phyloP scores from a whole-genome alignment of 129 eudicot species.

The Lactuca sativa region DNA sequence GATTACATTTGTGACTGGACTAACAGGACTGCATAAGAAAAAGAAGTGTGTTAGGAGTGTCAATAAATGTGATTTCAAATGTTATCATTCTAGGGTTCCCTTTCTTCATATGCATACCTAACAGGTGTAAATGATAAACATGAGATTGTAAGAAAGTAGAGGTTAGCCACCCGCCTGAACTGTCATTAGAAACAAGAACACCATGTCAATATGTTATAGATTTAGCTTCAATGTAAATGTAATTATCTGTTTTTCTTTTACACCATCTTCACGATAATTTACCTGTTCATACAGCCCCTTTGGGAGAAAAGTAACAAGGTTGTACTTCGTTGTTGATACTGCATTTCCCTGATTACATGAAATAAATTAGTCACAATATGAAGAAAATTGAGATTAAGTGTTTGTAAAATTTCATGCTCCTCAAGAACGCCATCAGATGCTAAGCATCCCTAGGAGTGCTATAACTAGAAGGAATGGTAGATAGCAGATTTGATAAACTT shows the following conservation, averaged over 20 bases:
- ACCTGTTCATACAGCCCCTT: conserved; percentile 99
- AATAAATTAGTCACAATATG: background rate
- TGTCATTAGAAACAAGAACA: conserved; percentile 50
- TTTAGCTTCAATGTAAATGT: conserved; percentile 7
- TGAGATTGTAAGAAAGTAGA: conserved; percentile 91
- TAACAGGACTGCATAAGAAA: conserved; percentile 87
- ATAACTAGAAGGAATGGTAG: background rate
- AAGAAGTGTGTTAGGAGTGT: conserved; percentile 20
- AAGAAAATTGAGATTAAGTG: background rate
- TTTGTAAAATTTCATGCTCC: background rate
- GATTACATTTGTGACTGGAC: conserved; percentile 87
- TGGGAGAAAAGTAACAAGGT: conserved; percentile 72
- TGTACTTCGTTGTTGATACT: conserved; percentile 96
- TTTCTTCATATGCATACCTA: conserved; percentile 52
- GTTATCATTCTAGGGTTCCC: background rate
- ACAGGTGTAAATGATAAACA: conserved; percentile 89
- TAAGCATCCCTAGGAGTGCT: background rate
- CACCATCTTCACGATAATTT: conserved; percentile 16
- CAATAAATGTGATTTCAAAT: background rate
- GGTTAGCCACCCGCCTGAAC: conserved; percentile 99
- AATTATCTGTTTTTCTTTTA: background rate
- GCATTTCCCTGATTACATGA: conserved; percentile 77
- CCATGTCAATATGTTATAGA: conserved; percentile 19
- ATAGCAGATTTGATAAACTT: background rate
- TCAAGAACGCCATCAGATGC: conserved; percentile 19